Evolutionary conservation across 2,329 filamentous ascomycete genomes (phyloP), one percentile per base, ranked within the genome.

Genomic region (Cordyceps tenuipes): DNA sequence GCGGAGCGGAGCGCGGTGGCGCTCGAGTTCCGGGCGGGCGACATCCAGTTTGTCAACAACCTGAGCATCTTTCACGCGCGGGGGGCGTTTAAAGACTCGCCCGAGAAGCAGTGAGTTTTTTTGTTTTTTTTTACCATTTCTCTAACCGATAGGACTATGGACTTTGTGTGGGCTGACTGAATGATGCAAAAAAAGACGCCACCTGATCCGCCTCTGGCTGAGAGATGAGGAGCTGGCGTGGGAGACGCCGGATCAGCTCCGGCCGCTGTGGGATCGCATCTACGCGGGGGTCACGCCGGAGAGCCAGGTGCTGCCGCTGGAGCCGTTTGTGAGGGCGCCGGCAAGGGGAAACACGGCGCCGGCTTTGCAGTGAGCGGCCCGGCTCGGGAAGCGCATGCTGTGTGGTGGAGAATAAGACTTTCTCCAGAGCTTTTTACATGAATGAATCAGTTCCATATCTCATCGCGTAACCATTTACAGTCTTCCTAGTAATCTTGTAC

Each of bases 1-100:
- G 79, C 77, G 5, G 76, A 80, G 59, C 76, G 74, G 60, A 75
- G 76, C 63, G 73, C 72, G 17, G 72, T 77, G 0, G 69, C 75
- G 3, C 75, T 79, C 17, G 69, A 77, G 60, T 79, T 81, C 51
- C 73, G 76, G 46, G 75, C 75, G 61, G 80, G 80, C 0, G 81
- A 83, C 64, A 77, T 84, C 13, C 78, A 80, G 62, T 84, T 77
- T 59, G 74, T 78, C 31, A 84, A 84, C 63, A 84, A 84, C 65
- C 66, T 83, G 43, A 77, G 76, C 47, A 66, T 84, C 2, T 77
- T 84, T 48, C 82, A 84, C 62, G 76, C 78, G 0, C 72, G 82
- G 2, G 78, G 77, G 15, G 77, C 73, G 0, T 84, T 83, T 62
- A 70, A 64, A 0, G 76, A 81, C 59, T 74, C 73, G 0, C 65